These are phyloP conservation scores for Neurospora sp. DNA, from an alignment of 495 filamentous ascomycete genomes.

Conservation along the genomic window DNA sequence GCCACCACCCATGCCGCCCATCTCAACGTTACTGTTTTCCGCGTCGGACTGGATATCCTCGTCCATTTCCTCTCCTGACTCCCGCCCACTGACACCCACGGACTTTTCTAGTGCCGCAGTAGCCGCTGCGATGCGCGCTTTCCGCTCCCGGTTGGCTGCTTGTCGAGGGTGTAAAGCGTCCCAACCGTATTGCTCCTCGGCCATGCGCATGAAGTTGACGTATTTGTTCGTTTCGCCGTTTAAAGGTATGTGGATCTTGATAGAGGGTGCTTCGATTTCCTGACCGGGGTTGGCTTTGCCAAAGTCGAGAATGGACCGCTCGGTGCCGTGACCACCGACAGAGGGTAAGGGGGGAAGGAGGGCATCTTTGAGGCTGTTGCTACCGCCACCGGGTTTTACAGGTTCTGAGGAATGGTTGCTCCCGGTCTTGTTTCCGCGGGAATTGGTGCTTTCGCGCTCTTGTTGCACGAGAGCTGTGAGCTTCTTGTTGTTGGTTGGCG, in stretches of 20 bases:
- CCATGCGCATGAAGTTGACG: conserved; percentile 89
- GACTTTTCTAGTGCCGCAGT: conserved; percentile 75
- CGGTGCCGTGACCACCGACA: conserved; percentile 11
- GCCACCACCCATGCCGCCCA: conserved; percentile 27
- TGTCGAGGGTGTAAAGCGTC: conserved; percentile 84
- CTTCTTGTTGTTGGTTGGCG: conserved; percentile 20
- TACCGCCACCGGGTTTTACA: conserved; percentile 4
- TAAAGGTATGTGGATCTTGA: conserved; percentile 73
- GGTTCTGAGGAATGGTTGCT: conserved; percentile 33
- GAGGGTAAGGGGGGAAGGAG: conserved; percentile 24
- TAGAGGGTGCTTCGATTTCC: conserved; percentile 56
- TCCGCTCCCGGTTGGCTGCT: conserved; percentile 70
- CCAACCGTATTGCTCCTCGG: conserved; percentile 89
- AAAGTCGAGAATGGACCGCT: conserved; percentile 42
- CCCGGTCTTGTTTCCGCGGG: conserved; percentile 26
- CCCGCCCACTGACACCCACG: conserved; percentile 59
- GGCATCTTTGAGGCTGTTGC: conserved; percentile 30
- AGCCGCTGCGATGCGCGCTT: conserved; percentile 73
- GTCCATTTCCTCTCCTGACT: conserved; percentile 64
- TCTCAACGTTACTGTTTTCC: conserved; percentile 65
- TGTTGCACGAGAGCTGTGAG: conserved; percentile 23
- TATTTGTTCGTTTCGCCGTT: conserved; percentile 70
- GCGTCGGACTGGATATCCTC: conserved; percentile 53
- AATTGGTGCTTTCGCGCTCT: conserved; percentile 19
- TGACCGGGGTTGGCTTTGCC: conserved; percentile 39